Evolutionary conservation across 495 filamentous ascomycete genomes (phyloP).

Genomic region (Penicillium coffeae): DNA sequence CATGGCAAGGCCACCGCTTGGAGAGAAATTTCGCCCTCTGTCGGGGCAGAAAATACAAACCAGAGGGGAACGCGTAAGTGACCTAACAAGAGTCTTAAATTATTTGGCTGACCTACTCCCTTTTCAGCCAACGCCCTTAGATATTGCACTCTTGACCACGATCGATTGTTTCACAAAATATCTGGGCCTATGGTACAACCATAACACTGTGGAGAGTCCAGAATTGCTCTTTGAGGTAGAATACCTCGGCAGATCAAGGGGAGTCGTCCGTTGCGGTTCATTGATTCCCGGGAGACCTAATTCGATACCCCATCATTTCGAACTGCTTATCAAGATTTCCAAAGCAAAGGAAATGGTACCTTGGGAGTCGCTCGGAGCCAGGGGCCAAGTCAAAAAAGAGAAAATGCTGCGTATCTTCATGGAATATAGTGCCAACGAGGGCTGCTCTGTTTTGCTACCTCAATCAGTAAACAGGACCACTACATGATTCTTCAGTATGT

Average conservation of each 20-base stretch:
- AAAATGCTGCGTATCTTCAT: conserved; percentile 6
- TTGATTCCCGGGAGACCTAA: not conserved
- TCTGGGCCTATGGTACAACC: conserved; percentile 4
- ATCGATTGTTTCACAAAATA: not conserved
- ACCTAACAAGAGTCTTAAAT: not conserved
- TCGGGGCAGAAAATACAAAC: too few relatives aligned
- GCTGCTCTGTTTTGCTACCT: too few relatives aligned
- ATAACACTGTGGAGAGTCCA: conserved; percentile 3
- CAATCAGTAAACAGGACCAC: too few relatives aligned
- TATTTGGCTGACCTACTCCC: not conserved
- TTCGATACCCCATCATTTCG: not conserved
- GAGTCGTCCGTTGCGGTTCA: conserved; percentile 2
- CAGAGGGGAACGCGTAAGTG: too few relatives aligned
- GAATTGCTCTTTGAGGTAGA: not conserved
- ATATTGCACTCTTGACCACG: not conserved
- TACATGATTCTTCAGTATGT: too few relatives aligned
- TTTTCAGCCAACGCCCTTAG: not conserved
- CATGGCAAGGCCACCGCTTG: too few relatives aligned
- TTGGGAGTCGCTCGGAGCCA: not conserved
- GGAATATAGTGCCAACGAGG: not conserved
- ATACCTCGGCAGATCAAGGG: not conserved
- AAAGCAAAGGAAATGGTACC: conserved; percentile 5
- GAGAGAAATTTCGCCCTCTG: too few relatives aligned
- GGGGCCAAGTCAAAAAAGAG: not conserved
- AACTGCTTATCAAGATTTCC: conserved; percentile 1